Evolutionary conservation across 164 flowering plant genomes (phyloP), one percentile per base, ranked within the genome.

Genomic region (Aristolochia fimbriata): DNA sequence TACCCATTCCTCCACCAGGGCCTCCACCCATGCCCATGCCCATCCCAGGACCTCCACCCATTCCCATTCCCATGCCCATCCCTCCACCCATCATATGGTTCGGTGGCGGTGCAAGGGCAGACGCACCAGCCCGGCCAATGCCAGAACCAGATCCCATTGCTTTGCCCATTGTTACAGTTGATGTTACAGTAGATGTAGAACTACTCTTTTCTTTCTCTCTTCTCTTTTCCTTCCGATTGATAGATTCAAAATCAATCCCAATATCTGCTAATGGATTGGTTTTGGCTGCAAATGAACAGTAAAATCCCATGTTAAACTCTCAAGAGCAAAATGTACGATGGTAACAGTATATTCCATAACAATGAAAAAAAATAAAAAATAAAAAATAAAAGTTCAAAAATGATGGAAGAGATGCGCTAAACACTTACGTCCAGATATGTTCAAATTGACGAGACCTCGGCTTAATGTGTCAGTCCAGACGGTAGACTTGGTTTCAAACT

Each of bases 101-200:
- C 53, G 83, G 68, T 41, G 78, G 73, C 62, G 86, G 70, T 58
- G 91, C 72, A 57, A 83, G 69, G 24, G 68, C 82, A 70, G 84
- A 55, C 15, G 86, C 95, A 76, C 96, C 96, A 60, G 96, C 84
- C 47, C 97, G 96, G 48, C 97, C 96, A 15, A 88, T 74, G 37
- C 99, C 99, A 65, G 97, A 73, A 58, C 99, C 99, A 63, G 97
- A 80, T 66, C 99, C 99, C 97, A 91, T 91, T 31, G 97, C 97
- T 62, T 91, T 91, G 25, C 99, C 99, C 99, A 91, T 94, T 59
- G 70, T 77, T 25, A 80, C 61, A 11, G 83, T 85, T 56, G 96
- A 87, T 65, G 80, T 67, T 19, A 73, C 83, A 16, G 93, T 64
- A 45, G 83, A 56, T 19, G 80, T 60, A 48, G 79, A 52, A 47